phyloP scores from a whole-genome alignment of 2,329 filamentous ascomycete species.

The Pseudogymnoascus sp. region DNA sequence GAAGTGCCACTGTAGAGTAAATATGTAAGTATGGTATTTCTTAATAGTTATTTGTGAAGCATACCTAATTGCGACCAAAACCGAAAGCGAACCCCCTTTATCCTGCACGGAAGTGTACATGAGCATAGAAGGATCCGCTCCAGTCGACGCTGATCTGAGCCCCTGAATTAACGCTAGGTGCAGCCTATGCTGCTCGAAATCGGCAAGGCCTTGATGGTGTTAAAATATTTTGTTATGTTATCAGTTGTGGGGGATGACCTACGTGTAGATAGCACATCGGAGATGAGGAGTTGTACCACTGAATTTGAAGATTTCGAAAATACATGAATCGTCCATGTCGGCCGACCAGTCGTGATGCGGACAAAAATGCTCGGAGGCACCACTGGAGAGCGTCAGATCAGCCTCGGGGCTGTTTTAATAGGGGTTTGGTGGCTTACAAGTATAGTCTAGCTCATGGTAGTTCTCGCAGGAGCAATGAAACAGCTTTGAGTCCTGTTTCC shows the following conservation, averaged over 20 bases:
- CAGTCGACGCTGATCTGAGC: slow-evolving; percentile 8
- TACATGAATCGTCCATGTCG: slow-evolving; percentile 9
- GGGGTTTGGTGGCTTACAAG: neutral
- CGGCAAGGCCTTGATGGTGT: neutral
- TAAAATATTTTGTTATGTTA: neutral
- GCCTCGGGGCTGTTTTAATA: neutral
- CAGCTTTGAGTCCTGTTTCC: neutral
- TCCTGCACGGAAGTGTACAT: slow-evolving; percentile 11
- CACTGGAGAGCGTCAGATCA: neutral
- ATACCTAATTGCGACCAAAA: neutral
- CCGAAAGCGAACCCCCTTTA: neutral
- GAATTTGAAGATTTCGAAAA: slow-evolving; percentile 7
- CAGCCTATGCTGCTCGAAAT: neutral
- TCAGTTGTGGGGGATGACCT: neutral
- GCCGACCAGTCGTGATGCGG: neutral
- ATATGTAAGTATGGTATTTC: neutral
- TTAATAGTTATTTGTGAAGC: neutral
- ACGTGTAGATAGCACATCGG: neutral
- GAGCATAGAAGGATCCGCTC: slow-evolving; percentile 11
- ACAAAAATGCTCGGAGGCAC: slow-evolving; percentile 8
- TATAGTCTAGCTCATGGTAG: slow-evolving; percentile 9
- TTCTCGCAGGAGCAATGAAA: slow-evolving; percentile 4
- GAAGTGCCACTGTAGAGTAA: neutral
- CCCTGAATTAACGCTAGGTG: slow-evolving; percentile 11
- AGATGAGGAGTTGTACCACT: neutral